Conservation (phyloP, 257 asterid species). For the Dorcoceras hygrometricum region DNA sequence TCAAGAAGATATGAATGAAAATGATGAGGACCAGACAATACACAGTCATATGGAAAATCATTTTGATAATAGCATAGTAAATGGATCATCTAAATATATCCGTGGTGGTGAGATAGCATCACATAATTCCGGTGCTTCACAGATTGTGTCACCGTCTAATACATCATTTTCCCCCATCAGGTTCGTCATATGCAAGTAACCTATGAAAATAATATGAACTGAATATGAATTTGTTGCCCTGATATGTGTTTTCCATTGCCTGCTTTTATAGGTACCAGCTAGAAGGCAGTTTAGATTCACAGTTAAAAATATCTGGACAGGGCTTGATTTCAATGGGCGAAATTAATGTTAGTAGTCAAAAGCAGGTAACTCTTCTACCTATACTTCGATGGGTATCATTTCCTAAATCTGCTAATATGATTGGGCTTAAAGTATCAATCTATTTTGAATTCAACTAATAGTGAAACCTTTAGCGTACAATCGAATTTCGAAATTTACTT, state of each 20-base stretch:
- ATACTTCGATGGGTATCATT: neutral
- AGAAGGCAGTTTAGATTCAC: constrained; percentile 48
- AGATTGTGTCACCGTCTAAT: constrained; percentile 50
- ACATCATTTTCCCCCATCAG: constrained; percentile 56
- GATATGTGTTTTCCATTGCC: constrained; percentile 10
- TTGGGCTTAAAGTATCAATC: neutral
- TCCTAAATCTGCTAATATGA: neutral
- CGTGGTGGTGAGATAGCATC: constrained; percentile 49
- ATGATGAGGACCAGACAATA: constrained; percentile 27
- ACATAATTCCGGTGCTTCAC: constrained; percentile 48
- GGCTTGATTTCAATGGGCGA: constrained; percentile 56
- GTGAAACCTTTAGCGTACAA: neutral
- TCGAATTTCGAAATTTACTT: no score
- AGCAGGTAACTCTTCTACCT: constrained; percentile 53
- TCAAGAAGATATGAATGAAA: constrained; percentile 33
- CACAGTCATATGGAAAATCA: constrained; percentile 29
- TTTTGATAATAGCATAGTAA: constrained; percentile 29
- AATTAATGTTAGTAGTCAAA: constrained; percentile 47
- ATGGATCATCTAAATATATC: constrained; percentile 46
- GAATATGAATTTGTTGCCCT: constrained; percentile 20
- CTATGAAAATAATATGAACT: constrained; percentile 6
- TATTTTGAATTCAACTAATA: constrained; percentile 11
- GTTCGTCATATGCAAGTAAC: constrained; percentile 36
- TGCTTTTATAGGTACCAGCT: constrained; percentile 53
- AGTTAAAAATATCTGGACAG: constrained; percentile 44